These are phyloP conservation scores for Acarospora socialis DNA, from an alignment of 2,329 filamentous ascomycete genomes.

Conservation along the genomic window DNA sequence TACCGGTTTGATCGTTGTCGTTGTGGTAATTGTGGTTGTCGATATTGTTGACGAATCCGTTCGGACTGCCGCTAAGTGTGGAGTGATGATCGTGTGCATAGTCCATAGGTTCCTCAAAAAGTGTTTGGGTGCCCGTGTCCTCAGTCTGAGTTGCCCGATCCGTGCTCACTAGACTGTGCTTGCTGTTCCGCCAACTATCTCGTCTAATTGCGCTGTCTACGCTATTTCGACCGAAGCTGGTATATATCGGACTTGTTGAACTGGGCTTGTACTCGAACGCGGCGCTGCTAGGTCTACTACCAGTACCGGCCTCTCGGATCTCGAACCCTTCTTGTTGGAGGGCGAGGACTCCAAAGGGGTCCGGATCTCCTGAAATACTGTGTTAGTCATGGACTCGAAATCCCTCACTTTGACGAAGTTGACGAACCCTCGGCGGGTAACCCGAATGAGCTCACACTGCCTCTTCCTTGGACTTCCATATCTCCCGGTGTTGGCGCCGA, in stretches of 20 bases:
- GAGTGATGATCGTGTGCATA: constrained; percentile 13
- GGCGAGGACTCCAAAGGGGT: constrained; percentile 81
- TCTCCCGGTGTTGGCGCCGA: constrained; percentile 66
- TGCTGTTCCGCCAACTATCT: constrained; percentile 59
- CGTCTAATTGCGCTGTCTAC: constrained; percentile 55
- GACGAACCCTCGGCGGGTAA: constrained; percentile 23
- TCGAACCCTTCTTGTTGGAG: constrained; percentile 82
- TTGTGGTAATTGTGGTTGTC: constrained; percentile 34
- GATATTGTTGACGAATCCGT: constrained; percentile 20
- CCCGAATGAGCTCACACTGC: constrained; percentile 33
- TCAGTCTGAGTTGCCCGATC: constrained; percentile 58
- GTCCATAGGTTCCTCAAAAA: too few species aligned
- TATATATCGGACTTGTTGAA: constrained; percentile 57
- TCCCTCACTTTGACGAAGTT: too few species aligned
- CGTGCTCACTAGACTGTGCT: constrained; percentile 38
- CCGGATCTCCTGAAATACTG: constrained; percentile 45
- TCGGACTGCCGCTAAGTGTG: constrained; percentile 9
- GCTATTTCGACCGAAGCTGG: constrained; percentile 39
- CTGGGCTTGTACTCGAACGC: constrained; percentile 71
- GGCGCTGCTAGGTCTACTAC: constrained; percentile 57
- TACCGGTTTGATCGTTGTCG: constrained; percentile 43
- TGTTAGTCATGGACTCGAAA: too few species aligned
- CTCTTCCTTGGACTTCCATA: constrained; percentile 39
- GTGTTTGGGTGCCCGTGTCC: constrained; percentile 48
- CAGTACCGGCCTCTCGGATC: constrained; percentile 77